These are phyloP conservation scores for Trichoderma parareesei DNA, from an alignment of 495 filamentous ascomycete genomes.

Conservation along the genomic window DNA sequence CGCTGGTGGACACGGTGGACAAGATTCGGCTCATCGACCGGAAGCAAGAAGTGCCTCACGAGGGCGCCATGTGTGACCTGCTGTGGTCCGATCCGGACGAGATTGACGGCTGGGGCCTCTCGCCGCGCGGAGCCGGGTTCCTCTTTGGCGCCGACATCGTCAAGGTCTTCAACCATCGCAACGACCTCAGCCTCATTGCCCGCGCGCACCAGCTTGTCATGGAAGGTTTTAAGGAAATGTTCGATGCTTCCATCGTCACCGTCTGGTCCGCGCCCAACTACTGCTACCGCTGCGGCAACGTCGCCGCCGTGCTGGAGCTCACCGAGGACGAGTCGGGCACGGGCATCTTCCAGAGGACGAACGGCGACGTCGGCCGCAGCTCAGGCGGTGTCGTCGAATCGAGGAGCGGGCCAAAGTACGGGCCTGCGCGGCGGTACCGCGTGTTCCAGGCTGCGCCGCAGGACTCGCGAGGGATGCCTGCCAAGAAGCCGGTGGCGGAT, in stretches of 20 bases:
- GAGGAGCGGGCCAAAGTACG: constrained; percentile 36
- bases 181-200: constrained; percentile 85
- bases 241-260: constrained; percentile 87
- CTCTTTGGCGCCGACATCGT: constrained; percentile 95
- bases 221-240: constrained; percentile 99
- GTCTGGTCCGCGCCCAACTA: constrained; percentile 98
- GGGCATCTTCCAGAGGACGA: constrained; percentile 68
- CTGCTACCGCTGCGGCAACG: constrained; percentile 96
- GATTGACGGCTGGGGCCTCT: constrained; percentile 95
- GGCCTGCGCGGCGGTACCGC: constrained; percentile 83
- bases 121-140: constrained; percentile 90
- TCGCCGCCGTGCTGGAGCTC: constrained; percentile 89
- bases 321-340: constrained; percentile 72
- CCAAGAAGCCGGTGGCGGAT: constrained; percentile 96
- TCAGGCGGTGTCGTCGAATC: constrained; percentile 38
- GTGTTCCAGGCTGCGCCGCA: constrained; percentile 97
- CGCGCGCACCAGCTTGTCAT: constrained; percentile 96
- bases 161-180: constrained; percentile 87
- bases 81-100: constrained; percentile 98
- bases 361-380: constrained; percentile 65
- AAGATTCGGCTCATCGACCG: constrained; percentile 92
- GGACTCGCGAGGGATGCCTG: constrained; percentile 94
- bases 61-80: constrained; percentile 97
- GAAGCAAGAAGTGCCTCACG: constrained; percentile 97
- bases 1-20: constrained; percentile 87